Base-by-base conservation (phyloP, 306 rosid genomes). In the Ormosia semicastrata region DNA sequence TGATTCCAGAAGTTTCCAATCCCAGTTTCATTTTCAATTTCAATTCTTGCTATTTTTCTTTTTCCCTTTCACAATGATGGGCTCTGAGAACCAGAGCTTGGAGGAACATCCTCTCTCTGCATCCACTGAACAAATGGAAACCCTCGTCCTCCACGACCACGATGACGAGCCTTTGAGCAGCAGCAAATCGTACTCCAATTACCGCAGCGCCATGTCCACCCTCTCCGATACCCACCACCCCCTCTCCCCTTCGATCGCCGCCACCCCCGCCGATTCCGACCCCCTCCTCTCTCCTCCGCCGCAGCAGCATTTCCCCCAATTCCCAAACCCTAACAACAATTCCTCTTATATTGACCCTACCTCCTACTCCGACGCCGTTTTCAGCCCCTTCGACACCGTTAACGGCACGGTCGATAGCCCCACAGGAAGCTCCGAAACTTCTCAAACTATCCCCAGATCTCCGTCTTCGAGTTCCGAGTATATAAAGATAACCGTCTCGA, bases 171-270 rank as follows among this genome's bases (percentile, higher is more conserved):
- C 89, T 2, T 77, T 87, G 4, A 84, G 49, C 76, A 73, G 9
- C 72, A 77, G 7, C 53, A 88, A 87, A 59, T 87, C 97, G 1
- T 83, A 73, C 81, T 88, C 96, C 4, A 84, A 70, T 33, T 92
- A 88, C 88, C 98, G 98, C 44, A 95, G 98, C 81, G 92, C 88
- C 78, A 70, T 93, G 85, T 91, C 97, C 77, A 44, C 92, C 9
- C 87, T 88, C 78, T 54, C 87, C 46, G 86, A 83, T 1, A 46
- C 86, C 4, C 73, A 47, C 33, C 97, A 90, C 47, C 94, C 94
- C 7, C 86, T 85, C 64, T 79, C 86, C 17, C 71, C 85, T 66
- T 70, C 88, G 71, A 86, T 82, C 78, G 66, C 63, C 40, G 41
- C 36, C 71, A 80, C 74, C 18, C 68, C 85, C 0, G 87, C 82